These are phyloP conservation scores for Lasiodiplodia hormozganensis DNA, from an alignment of 2,329 filamentous ascomycete genomes.

Conservation along the genomic window DNA sequence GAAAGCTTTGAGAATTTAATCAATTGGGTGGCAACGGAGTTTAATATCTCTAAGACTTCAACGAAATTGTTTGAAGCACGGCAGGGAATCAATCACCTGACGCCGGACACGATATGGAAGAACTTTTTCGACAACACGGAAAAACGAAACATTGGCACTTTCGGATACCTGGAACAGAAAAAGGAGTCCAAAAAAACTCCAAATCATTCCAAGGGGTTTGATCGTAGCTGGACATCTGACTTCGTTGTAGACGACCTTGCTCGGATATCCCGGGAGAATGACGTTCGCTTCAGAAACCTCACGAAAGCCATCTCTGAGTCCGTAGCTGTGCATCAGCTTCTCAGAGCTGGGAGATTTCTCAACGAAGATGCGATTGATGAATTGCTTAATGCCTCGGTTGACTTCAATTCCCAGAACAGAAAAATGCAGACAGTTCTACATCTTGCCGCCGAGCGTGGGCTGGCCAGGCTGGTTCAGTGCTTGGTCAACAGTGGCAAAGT, in stretches of 20 bases:
- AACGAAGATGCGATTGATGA: neutral
- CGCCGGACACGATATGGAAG: neutral
- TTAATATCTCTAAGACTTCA: neutral
- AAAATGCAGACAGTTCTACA: neutral
- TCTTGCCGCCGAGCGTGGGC: neutral
- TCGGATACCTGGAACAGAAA: neutral
- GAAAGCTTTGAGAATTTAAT: slow-evolving; percentile 2
- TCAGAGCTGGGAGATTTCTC: neutral
- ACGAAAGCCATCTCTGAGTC: slow-evolving; percentile 5
- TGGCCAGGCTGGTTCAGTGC: neutral
- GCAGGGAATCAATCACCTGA: neutral
- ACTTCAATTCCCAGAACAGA: neutral
- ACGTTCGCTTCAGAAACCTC: neutral
- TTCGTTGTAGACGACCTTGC: neutral
- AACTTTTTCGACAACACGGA: neutral
- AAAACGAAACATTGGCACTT: neutral
- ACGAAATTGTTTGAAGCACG: slow-evolving; percentile 4
- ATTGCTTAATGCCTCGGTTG: neutral
- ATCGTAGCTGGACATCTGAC: neutral
- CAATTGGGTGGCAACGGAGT: neutral
- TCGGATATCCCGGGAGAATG: neutral
- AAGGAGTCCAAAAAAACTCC: neutral
- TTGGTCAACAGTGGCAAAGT: slow-evolving; percentile 13
- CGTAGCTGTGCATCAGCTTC: neutral
- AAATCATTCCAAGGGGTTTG: neutral